Base-by-base conservation (phyloP, 2,329 filamentous ascomycete species). In the Leptographium galeiforme region DNA sequence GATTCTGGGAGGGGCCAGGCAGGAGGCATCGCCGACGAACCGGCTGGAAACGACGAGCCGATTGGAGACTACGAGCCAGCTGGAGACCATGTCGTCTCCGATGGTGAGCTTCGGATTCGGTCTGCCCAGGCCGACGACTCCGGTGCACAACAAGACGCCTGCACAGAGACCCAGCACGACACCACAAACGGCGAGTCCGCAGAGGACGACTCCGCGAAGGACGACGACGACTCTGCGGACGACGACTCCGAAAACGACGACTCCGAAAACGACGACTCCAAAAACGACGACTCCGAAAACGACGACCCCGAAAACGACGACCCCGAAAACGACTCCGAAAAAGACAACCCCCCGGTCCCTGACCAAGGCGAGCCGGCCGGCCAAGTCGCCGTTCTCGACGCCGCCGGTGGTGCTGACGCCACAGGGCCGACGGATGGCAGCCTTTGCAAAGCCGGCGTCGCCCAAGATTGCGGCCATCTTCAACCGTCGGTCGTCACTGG, bases 381-480 rank as follows among this genome's bases (percentile, higher is more conserved):
- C 52, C 8, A 66, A 72, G 61, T 63, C 63, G 36, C 64, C 84
- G 2, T 85, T 84, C 59, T 75, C 75, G 18, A 84, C 81, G 1
- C 84, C 85, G 14, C 77, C 74, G 18, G 74, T 86, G 50, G 68
- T 86, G 13, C 65, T 88, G 8, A 85, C 77, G 4, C 81, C 83
- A 3, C 76, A 79, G 4, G 65, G 65, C 39, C 72, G 73, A 46
- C 84, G 14, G 84, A 85, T 0, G 63, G 89, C 56, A 85, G 86
- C 25, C 78, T 80, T 56, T 57, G 86, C 88, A 60, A 87, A 86
- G 0, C 75, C 90, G 53, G 87, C 87, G 8, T 91, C 87, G 1
- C 87, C 87, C 6, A 81, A 79, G 51, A 78, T 91, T 52, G 75
- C 84, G 25, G 84, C 81, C 33, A 73, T 89, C 36, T 75, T 90